Base-by-base conservation (phyloP, 352 stramenopile genomes). In the Phytophthora pluvialis region DNA sequence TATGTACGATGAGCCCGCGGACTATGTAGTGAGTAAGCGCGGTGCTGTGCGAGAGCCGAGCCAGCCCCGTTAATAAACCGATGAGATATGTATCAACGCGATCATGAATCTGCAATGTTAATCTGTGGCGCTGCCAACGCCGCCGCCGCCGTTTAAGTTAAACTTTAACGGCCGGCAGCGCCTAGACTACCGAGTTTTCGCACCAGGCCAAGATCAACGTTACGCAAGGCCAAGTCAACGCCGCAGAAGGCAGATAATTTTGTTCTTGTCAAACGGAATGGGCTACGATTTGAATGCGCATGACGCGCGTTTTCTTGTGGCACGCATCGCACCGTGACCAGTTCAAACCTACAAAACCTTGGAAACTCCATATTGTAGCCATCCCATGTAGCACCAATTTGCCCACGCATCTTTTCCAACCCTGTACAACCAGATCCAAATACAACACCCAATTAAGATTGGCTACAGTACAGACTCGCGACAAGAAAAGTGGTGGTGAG, bases 11-110 rank as follows among this genome's bases (percentile, higher is more conserved):
- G 12, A n/a, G n/a, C n/a, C n/a, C n/a, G n/a, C n/a, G n/a, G n/a
- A n/a, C n/a, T n/a, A n/a, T n/a, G n/a, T n/a, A n/a, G n/a, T 60
- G 49, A 60, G 59, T 60, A 67, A 61, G 49, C 49, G 48, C 55
- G 45, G 5, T 4, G 28, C 16, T 31, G 47, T 53, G 18, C 26
- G 46, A 67, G 32, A 67, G 48, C 25, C 39, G 36, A 65, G 57
- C 16, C 46, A 25, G 12, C 21, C 36, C 5, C 38, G 39, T 60
- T 51, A 60, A 53, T 66, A 47, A 53, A 43, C 28, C 33, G 43
- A 15, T 47, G 54, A 38, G 25, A 47, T 26, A 10, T 51, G 12
- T 5, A 12, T 32, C 15, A 45, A 26, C 13, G 36, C 7, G 36
- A 2, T 21, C 39, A 11, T 45, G 39, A 21, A 28, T 26, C 13